A percentile compares a stretch with the other conserved stretches of the same genome.
These are phyloP conservation scores for Sicyos edulis DNA, from an alignment of 306 rosid genomes.

Conservation along the genomic window DNA sequence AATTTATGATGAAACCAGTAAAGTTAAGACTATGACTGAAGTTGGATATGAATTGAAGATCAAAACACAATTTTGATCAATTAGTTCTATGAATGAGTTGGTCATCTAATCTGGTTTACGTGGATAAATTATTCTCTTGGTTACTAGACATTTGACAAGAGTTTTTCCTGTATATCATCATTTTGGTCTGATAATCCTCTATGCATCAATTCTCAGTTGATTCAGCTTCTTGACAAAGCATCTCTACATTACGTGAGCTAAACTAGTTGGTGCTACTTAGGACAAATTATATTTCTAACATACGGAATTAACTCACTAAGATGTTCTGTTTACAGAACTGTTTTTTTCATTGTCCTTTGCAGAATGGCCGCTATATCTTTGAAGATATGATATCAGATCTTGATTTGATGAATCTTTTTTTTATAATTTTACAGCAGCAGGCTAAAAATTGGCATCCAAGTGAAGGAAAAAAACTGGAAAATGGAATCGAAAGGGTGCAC, in stretches of 20 bases:
- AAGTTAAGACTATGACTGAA: not conserved
- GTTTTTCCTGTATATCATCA: not conserved
- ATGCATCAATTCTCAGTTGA: too few species aligned
- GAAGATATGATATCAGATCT: not conserved
- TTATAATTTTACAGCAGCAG: not conserved
- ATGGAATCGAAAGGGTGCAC: conserved; percentile 4
- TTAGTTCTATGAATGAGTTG: not conserved
- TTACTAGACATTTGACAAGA: not conserved
- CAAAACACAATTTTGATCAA: not conserved
- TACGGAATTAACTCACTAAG: not conserved
- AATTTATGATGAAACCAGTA: not conserved
- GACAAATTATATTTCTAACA: too few species aligned
- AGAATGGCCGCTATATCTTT: not conserved
- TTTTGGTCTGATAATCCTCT: not conserved
- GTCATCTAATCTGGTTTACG: not conserved
- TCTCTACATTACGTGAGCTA: too few species aligned
- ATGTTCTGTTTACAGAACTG: not conserved
- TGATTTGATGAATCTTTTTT: not conserved
- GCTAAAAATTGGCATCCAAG: conserved; percentile 8
- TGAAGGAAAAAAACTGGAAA: not conserved
- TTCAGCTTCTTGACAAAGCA: too few species aligned
- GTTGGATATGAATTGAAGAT: not conserved
- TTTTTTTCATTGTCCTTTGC: not conserved
- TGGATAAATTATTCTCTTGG: not conserved
- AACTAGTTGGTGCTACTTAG: too few species aligned